Conservation (phyloP, 2,329 filamentous ascomycete genomes). For the Ophiostoma quercus region DNA sequence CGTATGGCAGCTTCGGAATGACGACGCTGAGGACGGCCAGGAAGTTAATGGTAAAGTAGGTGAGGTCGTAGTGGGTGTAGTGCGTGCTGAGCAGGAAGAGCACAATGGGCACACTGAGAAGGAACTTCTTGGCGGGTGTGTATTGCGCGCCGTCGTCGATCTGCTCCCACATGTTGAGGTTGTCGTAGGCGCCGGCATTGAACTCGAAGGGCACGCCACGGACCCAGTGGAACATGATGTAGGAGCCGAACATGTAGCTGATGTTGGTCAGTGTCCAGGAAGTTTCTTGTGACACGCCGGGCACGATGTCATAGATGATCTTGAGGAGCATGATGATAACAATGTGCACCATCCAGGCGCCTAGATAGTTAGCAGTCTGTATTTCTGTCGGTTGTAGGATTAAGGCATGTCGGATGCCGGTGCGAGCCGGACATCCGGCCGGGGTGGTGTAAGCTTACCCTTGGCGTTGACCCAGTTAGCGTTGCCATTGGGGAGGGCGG, state of each 20-base stretch:
- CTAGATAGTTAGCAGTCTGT: slow-evolving; percentile 43
- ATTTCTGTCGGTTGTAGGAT: background rate
- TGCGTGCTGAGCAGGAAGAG: slow-evolving; percentile 96
- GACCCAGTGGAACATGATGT: slow-evolving; percentile 99
- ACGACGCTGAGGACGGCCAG: slow-evolving; percentile 86
- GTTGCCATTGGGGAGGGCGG: slow-evolving; percentile 89
- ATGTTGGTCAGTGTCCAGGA: slow-evolving; percentile 99
- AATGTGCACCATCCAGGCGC: slow-evolving; percentile 96
- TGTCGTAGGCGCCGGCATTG: slow-evolving; percentile 97
- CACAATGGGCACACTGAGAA: slow-evolving; percentile 87
- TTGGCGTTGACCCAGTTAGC: slow-evolving; percentile 99
- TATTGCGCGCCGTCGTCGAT: slow-evolving; percentile 99
- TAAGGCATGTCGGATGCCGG: background rate
- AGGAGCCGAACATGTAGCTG: slow-evolving; percentile 97
- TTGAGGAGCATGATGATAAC: slow-evolving; percentile 88
- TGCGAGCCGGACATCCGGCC: background rate
- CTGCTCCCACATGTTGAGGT: slow-evolving; percentile 99
- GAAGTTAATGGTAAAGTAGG: slow-evolving; percentile 97
- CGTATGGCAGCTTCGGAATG: slow-evolving; percentile 91
- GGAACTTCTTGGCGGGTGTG: slow-evolving; percentile 96
- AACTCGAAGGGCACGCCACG: slow-evolving; percentile 98
- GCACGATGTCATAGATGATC: slow-evolving; percentile 94
- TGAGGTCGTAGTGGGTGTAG: slow-evolving; percentile 96
- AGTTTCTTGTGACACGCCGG: slow-evolving; percentile 92
- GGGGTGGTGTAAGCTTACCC: slow-evolving; percentile 53